Base-by-base conservation (phyloP, 2,329 filamentous ascomycete genomes). In the Phoma sp. region DNA sequence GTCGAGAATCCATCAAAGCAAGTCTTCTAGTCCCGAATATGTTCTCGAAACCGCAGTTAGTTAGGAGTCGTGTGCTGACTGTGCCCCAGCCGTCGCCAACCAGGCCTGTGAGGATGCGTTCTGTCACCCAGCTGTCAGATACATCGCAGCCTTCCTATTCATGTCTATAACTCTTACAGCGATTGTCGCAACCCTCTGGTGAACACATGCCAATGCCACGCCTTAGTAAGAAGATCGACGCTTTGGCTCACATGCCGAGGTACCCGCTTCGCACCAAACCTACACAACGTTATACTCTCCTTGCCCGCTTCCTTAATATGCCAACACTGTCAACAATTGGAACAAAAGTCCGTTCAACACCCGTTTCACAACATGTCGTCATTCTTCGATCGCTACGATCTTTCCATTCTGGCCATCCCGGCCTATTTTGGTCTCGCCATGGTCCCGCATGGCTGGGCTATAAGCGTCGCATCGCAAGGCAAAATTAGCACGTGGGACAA, bases 351-450 rank as follows among this genome's bases (percentile, higher is more conserved):
- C 27, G 27, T 29, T 9, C 24, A 37, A 13, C 24, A 32, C 23
- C 10, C 8, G 5, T 29, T 29, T 9, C 6, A 40, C 29, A 29
- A 13, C 44, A 54, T 48, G 45, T 9, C 29, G 1, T 45, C 40
- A 13, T 49, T 65, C 37, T 47, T 67, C 32, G 48, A 62, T 10
- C 64, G 68, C 47, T 62, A 67, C 59, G 77, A 77, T 54, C 63
- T 71, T 35, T 75, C 78, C n/a, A 64, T 80, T 54, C 62, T 79
- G 54, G 75, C 74, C 38, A 77, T 82, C 38, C 77, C 78, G 1
- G 68, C 71, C 55, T 80, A 78, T 69, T 78, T 76, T 62, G 48
- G 74, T 55, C 55, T 81, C 35, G 69, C 73, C 41, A 38, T 79
- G 44, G 44, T 73, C 22, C 79, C 78, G 1, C 78, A 81, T 47